These are phyloP conservation scores for Pichia sp. DNA, from an alignment of 1,139 yeast species.

Conservation along the genomic window DNA sequence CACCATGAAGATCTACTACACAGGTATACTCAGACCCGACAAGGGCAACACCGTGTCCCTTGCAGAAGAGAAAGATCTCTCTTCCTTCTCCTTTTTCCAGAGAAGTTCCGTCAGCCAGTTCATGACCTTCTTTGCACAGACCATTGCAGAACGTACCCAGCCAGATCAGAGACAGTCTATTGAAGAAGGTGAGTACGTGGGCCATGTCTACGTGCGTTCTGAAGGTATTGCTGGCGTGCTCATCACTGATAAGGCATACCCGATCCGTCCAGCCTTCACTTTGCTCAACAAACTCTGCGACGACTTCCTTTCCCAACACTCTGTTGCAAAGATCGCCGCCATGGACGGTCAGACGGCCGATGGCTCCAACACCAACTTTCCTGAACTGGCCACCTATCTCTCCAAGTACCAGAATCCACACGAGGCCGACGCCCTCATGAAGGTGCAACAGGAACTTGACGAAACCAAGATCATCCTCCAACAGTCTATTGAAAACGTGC, in stretches of 20 bases:
- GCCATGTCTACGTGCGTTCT: slow-evolving; percentile 83
- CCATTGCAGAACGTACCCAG: slow-evolving; percentile 82
- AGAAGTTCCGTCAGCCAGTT: slow-evolving; percentile 61
- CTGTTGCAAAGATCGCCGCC: slow-evolving; percentile 59
- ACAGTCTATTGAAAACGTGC: slow-evolving; percentile 89
- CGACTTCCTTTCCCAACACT: slow-evolving; percentile 82
- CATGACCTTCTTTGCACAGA: slow-evolving; percentile 89
- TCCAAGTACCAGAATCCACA: slow-evolving; percentile 91
- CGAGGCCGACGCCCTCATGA: slow-evolving; percentile 95
- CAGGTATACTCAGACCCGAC: slow-evolving; percentile 72
- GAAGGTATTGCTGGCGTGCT: slow-evolving; percentile 94
- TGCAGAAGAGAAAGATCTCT: slow-evolving; percentile 72
- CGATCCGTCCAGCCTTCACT: slow-evolving; percentile 96
- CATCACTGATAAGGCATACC: slow-evolving; percentile 91
- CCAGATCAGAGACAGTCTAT: slow-evolving; percentile 92
- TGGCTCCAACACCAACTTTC: slow-evolving; percentile 56
- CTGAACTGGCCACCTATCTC: slow-evolving; percentile 42
- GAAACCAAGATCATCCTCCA: slow-evolving; percentile 95
- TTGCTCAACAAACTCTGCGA: slow-evolving; percentile 85
- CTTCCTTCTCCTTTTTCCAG: slow-evolving; percentile 75
- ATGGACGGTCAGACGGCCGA: slow-evolving; percentile 94
- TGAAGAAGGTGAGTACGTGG: slow-evolving; percentile 86
- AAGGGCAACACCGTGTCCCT: slow-evolving; percentile 61
- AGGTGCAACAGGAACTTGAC: slow-evolving; percentile 95
- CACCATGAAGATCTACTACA: slow-evolving; percentile 80